These are phyloP conservation scores for Debaryomyces castellii DNA, from an alignment of 805 yeast genomes.

Conservation along the genomic window DNA sequence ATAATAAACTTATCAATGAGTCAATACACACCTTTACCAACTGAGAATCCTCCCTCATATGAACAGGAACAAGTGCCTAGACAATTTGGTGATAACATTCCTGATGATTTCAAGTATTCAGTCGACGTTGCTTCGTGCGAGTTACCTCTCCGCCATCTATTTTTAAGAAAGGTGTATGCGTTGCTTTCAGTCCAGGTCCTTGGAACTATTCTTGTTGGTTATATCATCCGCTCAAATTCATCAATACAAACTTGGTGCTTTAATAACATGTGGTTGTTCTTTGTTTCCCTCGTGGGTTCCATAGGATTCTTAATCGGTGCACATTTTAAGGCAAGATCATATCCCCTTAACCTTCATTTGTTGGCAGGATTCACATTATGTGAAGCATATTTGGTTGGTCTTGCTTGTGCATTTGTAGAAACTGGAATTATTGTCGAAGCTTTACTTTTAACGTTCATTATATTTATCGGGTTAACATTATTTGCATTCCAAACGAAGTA, in stretches of 20 bases:
- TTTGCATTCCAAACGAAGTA: slow-evolving; percentile 79
- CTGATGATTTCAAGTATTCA: slow-evolving; percentile 82
- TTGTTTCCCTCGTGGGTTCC: slow-evolving; percentile 57
- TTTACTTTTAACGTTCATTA: slow-evolving; percentile 60
- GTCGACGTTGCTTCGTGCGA: slow-evolving; percentile 78
- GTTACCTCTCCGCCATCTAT: slow-evolving; percentile 69
- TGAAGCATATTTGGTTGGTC: slow-evolving; percentile 73
- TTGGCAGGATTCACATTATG: slow-evolving; percentile 67
- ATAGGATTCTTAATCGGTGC: slow-evolving; percentile 67
- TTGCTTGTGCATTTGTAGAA: slow-evolving; percentile 62
- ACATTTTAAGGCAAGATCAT: slow-evolving; percentile 58
- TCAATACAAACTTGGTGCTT: slow-evolving; percentile 54
- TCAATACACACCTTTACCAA: slow-evolving; percentile 7
- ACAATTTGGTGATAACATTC: slow-evolving; percentile 38
- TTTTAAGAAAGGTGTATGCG: slow-evolving; percentile 76
- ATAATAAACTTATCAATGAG: not conserved
- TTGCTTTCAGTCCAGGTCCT: slow-evolving; percentile 65
- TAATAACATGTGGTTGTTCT: slow-evolving; percentile 56
- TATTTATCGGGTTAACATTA: slow-evolving; percentile 73
- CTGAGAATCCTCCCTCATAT: slow-evolving; percentile 20
- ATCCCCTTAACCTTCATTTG: slow-evolving; percentile 64
- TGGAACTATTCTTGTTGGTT: slow-evolving; percentile 59
- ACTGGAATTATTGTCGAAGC: slow-evolving; percentile 69
- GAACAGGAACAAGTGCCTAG: slow-evolving; percentile 18
- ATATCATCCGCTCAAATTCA: slow-evolving; percentile 45